These are phyloP conservation scores for Sporothrix globosa DNA, from an alignment of 2,329 filamentous ascomycete genomes.

Conservation along the genomic window DNA sequence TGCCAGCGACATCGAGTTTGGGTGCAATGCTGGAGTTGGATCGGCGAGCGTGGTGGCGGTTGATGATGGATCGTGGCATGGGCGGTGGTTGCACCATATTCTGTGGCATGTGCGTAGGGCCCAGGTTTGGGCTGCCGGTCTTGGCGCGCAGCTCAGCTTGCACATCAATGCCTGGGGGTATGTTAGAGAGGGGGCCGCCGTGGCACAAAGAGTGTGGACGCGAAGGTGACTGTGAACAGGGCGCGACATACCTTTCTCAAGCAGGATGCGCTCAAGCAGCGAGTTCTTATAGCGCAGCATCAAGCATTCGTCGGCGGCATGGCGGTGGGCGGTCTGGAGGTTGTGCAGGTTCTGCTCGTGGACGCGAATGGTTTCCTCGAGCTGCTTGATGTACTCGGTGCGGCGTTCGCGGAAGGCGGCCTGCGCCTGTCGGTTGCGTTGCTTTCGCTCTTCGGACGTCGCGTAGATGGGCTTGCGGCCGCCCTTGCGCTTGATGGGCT, in stretches of 20 bases:
- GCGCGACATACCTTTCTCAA: conserved; percentile 78
- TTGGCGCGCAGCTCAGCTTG: conserved; percentile 93
- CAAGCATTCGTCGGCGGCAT: conserved; percentile 91
- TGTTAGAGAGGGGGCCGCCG: conserved; percentile 14
- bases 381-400: conserved; percentile 98
- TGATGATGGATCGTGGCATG: conserved; percentile 79
- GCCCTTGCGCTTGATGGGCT: conserved; percentile 90
- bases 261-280: conserved; percentile 86
- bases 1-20: conserved; percentile 64
- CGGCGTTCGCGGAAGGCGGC: conserved; percentile 95
- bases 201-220: too few species aligned
- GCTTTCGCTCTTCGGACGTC: conserved; percentile 97
- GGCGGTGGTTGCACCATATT: conserved; percentile 73
- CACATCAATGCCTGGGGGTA: conserved; percentile 80
- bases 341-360: conserved; percentile 94
- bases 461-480: conserved; percentile 99
- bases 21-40: conserved; percentile 75
- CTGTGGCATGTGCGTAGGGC: conserved; percentile 67
- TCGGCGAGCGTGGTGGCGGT: conserved; percentile 73
- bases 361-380: conserved; percentile 95
- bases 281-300: conserved; percentile 99
- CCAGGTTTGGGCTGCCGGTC: conserved; percentile 81
- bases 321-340: conserved; percentile 90
- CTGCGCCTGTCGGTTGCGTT: conserved; percentile 94
- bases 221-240: neutral